Conservation (phyloP, 345 rosid species). For the Citrus sp. region DNA sequence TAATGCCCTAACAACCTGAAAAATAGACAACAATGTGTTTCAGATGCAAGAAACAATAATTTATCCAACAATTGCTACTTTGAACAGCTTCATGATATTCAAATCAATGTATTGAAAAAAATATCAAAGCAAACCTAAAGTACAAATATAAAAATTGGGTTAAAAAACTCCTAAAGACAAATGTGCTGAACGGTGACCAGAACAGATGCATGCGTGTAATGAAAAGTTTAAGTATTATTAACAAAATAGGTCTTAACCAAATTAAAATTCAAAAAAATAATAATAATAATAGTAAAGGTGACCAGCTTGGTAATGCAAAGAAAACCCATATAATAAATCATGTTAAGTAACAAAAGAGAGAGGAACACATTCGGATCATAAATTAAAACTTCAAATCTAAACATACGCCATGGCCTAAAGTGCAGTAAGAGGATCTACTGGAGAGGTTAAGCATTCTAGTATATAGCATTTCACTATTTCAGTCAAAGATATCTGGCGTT, state of each 20-base stretch:
- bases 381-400: not conserved
- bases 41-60: not conserved
- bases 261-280: not conserved
- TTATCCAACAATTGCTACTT: not conserved
- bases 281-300: no score
- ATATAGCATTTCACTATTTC: not conserved
- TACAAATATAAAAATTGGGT: not conserved
- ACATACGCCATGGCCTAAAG: not conserved
- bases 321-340: not conserved
- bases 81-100: not conserved
- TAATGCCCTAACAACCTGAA: slow-evolving; percentile 90
- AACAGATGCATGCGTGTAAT: not conserved
- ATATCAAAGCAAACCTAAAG: not conserved
- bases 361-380: not conserved
- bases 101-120: not conserved
- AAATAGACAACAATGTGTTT: slow-evolving; percentile 1
- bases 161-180: not conserved
- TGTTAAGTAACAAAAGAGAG: not conserved
- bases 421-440: not conserved
- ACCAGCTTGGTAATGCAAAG: no score
- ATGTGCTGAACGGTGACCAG: not conserved
- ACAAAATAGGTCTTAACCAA: not conserved
- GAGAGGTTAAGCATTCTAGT: not conserved
- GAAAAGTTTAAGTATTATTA: not conserved
- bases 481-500: not conserved